Evolutionary conservation across 2,329 filamentous ascomycete genomes (phyloP), one percentile per base, ranked within the genome.

Genomic region (Xylaria hypoxylon): DNA sequence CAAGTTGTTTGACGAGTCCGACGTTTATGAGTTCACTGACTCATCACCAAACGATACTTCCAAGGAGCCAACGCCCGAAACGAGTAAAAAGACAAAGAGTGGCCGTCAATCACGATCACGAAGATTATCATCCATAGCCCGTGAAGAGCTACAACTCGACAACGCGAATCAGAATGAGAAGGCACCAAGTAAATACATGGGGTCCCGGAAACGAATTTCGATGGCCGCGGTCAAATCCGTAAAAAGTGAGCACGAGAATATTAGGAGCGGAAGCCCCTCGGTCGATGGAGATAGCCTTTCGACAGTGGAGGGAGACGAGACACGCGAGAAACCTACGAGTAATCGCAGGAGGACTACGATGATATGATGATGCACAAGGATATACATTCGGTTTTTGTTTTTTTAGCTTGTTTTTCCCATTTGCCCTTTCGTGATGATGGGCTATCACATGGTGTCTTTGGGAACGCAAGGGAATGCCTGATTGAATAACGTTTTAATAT

Each of bases 301-400:
- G 2, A 73, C 76, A 1, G 74, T 58, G 8, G 76, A 75, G 24
- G 69, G 67, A 10, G 73, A 75, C 28, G 76, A 68, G 4, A 72
- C 68, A 13, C 71, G 72, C 40, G 79, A 80, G 58, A 75, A 76
- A 33, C 60, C 73, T 62, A 80, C 74, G 38, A 80, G 19, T 64
- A 35, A 81, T 64, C 80, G 86, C 73, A 79, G 86, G 70, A 80
- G 85, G 72, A 88, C 85, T 74, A 88, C 87, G 84, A 87, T 89
- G 85, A 76, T 88, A 77, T 87, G 80, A 85, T 63, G 60, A 62
- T 7, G 45, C 31, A 52, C 35, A 38, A 44, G 19, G 6, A 59
- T 24, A 5, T 42, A 40, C 26, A 33, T 22, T 33, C 38, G 44
- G 26, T 17, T 31, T 53, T 26, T 17, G 35, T 58, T 50, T 56